Evolutionary conservation across 495 filamentous ascomycete genomes (phyloP), one percentile per base, ranked within the genome.

Genomic region (Evernia prunastri): DNA sequence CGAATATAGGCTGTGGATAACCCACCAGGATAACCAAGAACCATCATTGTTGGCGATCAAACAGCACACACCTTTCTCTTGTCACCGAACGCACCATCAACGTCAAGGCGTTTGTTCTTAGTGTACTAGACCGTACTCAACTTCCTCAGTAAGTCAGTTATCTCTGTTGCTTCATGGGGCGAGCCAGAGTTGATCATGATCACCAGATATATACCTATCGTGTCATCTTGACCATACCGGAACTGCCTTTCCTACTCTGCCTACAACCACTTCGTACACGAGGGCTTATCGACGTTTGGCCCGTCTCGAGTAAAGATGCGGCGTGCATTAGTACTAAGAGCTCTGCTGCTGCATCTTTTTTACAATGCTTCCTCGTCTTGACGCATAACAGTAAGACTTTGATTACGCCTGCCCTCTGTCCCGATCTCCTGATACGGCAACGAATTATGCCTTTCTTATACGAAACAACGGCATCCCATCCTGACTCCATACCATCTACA

Each of bases 371-470:
- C n/a, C n/a, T n/a, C n/a, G n/a, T n/a, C n/a, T n/a, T n/a, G n/a
- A n/a, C n/a, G n/a, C n/a, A n/a, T n/a, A n/a, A n/a, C n/a, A n/a
- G n/a, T n/a, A n/a, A n/a, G n/a, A n/a, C n/a, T n/a, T n/a, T n/a
- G n/a, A n/a, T 49, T 53, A n/a, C 42, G 5, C 36, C 36, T 39
- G 36, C 36, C 40, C 7, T 43, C 6, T 43, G 15, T 13, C 3
- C 23, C 27, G n/a, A n/a, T n/a, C 15, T 31, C 2, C 8, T 13
- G 15, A 4, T 6, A 29, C 13, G 4, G 25, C 27, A 17, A 13
- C 27, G 27, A 51, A 64, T 13, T 10, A 68, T 68, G 66, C 66
- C 66, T 10, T 68, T 66, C 36, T 56, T 68, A 1, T 33, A 65
- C 23, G 63, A 65, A 56, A 63, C 20, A 29, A 29, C 65, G 10